Percentiles rank a stretch among this genome's conserved stretches.
phyloP scores from a whole-genome alignment of 1,284 basidiomycete genomes.

The Schizophyllum commune region DNA sequence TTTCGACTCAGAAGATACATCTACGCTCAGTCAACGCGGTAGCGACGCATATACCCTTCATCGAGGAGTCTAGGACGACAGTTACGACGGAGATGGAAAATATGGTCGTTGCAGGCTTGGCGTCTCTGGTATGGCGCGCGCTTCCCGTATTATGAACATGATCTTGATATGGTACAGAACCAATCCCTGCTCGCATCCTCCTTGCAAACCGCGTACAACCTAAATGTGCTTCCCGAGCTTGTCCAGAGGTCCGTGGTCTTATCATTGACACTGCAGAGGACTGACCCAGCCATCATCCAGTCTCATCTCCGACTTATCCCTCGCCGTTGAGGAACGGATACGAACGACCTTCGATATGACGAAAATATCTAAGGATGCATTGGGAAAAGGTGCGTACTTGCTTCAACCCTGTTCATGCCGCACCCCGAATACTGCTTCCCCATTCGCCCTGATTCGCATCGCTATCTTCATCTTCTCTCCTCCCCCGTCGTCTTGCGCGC shows the following conservation, averaged over 20 bases:
- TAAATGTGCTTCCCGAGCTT: slow-evolving; percentile 76
- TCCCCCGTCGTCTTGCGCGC: neutral
- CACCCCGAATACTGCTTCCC: slow-evolving; percentile 1
- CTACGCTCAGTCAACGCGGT: slow-evolving; percentile 69
- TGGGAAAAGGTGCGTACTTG: slow-evolving; percentile 57
- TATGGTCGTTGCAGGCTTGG: slow-evolving; percentile 76
- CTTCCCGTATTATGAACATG: neutral
- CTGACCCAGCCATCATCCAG: slow-evolving; percentile 14
- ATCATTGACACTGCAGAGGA: no score
- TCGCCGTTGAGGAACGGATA: slow-evolving; percentile 78
- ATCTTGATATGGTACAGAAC: slow-evolving; percentile 42
- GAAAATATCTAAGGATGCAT: slow-evolving; percentile 77
- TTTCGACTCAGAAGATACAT: slow-evolving; percentile 28
- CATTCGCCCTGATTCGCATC: neutral
- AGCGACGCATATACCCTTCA: slow-evolving; percentile 57
- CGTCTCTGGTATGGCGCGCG: slow-evolving; percentile 44
- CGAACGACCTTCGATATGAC: slow-evolving; percentile 79
- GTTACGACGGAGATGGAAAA: slow-evolving; percentile 82
- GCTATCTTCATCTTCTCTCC: neutral
- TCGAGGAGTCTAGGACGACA: slow-evolving; percentile 61
- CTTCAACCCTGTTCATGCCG: neutral
- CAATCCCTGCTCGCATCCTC: slow-evolving; percentile 85
- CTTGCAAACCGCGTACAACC: slow-evolving; percentile 91
- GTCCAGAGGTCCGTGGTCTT: slow-evolving; percentile 41
- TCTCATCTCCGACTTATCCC: slow-evolving; percentile 75